phyloP scores from a whole-genome alignment of 768 basidiomycete genomes.

The Tylopilus sp. region DNA sequence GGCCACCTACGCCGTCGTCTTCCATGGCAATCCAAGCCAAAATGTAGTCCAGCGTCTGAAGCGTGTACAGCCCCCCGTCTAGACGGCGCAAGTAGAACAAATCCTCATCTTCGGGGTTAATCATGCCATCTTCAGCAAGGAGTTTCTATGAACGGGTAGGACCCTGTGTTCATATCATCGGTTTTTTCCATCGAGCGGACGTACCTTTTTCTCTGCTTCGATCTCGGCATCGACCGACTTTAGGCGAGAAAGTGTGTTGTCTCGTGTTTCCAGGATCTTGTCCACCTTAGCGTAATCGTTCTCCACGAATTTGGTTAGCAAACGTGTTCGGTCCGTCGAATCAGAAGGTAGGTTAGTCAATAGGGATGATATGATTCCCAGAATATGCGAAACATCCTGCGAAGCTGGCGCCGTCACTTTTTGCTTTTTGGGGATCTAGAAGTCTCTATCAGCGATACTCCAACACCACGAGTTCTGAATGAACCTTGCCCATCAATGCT shows the following conservation, averaged over 20 bases:
- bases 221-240: conserved; percentile 63
- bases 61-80: conserved; percentile 81
- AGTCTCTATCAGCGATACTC: conserved; percentile 5
- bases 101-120: conserved; percentile 63
- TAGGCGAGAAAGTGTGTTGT: conserved; percentile 61
- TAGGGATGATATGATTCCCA: conserved; percentile 86
- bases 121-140: conserved; percentile 51
- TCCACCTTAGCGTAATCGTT: conserved; percentile 91
- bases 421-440: conserved; percentile 59
- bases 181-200: conserved; percentile 9
- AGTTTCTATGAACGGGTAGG: conserved; percentile 44
- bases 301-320: conserved; percentile 94
- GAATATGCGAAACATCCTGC: conserved; percentile 83
- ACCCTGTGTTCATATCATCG: background rate
- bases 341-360: conserved; percentile 86
- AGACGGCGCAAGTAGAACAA: conserved; percentile 82
- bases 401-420: conserved; percentile 54
- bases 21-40: conserved; percentile 96
- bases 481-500: conserved; percentile 91
- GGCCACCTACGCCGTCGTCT: conserved; percentile 82
- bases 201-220: conserved; percentile 61
- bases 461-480: conserved; percentile 6
- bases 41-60: conserved; percentile 93
- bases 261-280: conserved; percentile 84
- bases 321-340: conserved; percentile 70